A percentile compares a stretch with the other conserved stretches of the same genome.
Evolutionary conservation across 495 filamentous ascomycete genomes (phyloP).

Genomic region (Echria macrotheca): DNA sequence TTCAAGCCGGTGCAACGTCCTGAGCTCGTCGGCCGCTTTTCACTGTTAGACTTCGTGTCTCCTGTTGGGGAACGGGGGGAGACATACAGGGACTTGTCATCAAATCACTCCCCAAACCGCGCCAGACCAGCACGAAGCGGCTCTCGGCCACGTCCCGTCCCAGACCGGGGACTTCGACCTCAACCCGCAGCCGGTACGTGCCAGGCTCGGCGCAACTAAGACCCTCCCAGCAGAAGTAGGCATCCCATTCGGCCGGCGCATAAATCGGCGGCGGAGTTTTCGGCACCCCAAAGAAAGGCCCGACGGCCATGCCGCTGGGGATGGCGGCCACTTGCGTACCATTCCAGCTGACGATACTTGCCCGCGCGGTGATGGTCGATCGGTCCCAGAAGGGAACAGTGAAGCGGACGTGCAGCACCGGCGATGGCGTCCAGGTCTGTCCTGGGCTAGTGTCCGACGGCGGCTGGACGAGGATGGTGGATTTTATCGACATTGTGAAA

Average conservation of each 20-base stretch:
- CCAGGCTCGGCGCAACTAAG: neutral
- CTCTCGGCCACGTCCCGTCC: conserved; percentile 2
- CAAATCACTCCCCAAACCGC: neutral
- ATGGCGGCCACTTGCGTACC: neutral
- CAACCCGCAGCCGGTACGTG: conserved; percentile 1
- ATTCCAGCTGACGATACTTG: neutral
- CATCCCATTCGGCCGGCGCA: neutral
- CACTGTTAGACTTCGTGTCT: neutral
- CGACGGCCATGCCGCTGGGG: neutral
- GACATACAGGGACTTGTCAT: conserved; percentile 1
- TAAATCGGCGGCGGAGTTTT: conserved; percentile 1
- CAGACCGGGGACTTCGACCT: conserved; percentile 1
- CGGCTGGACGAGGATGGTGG: conserved; percentile 4
- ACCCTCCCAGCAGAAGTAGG: conserved; percentile 8
- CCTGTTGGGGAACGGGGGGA: no score
- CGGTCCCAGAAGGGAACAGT: neutral
- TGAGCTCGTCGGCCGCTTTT: conserved; percentile 3
- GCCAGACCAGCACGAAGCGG: conserved; percentile 1
- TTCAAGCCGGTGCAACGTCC: conserved; percentile 1
- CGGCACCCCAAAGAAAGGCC: neutral
- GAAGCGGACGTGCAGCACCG: conserved; percentile 1
- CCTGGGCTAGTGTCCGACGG: conserved; percentile 1
- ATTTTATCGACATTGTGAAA: no score
- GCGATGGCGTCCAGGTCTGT: conserved; percentile 1
- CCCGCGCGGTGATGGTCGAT: neutral